A percentile compares a stretch with the other conserved stretches of the same genome.
These are phyloP conservation scores for Polyporus tsugae DNA, from an alignment of 1,284 basidiomycete species.

Conservation along the genomic window DNA sequence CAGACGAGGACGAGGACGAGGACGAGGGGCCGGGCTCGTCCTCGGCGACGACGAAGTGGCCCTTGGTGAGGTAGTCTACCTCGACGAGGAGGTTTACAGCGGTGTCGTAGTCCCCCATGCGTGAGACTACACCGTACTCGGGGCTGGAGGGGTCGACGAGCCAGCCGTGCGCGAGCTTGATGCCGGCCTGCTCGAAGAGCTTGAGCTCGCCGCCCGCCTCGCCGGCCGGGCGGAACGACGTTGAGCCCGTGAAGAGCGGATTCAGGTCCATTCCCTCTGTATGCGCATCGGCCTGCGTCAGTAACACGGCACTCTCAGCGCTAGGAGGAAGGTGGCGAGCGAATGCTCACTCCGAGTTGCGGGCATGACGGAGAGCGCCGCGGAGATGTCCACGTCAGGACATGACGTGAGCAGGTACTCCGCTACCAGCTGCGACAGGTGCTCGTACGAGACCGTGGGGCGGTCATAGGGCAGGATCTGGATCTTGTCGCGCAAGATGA, in stretches of 20 bases:
- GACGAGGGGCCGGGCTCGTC: conserved; percentile 33
- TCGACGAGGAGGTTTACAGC: conserved; percentile 79
- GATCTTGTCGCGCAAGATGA: conserved; percentile 82
- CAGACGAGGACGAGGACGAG: neutral
- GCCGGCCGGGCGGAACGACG: conserved; percentile 70
- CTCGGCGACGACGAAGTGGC: conserved; percentile 57
- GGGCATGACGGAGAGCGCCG: conserved; percentile 85
- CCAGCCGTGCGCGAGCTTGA: conserved; percentile 91
- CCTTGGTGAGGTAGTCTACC: conserved; percentile 76
- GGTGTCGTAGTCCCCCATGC: conserved; percentile 70
- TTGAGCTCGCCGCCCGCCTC: conserved; percentile 74
- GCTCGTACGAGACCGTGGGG: conserved; percentile 82
- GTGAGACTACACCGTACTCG: conserved; percentile 64
- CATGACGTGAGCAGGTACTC: conserved; percentile 78
- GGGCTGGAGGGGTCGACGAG: conserved; percentile 80
- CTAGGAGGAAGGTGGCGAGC: neutral
- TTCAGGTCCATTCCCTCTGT: conserved; percentile 88
- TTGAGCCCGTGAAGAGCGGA: conserved; percentile 75
- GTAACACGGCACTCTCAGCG: neutral
- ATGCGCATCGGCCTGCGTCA: neutral
- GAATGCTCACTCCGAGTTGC: conserved; percentile 75
- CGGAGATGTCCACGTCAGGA: conserved; percentile 73
- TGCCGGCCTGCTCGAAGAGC: conserved; percentile 84
- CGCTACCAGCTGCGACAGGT: conserved; percentile 82
- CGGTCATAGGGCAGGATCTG: conserved; percentile 71